These are phyloP conservation scores for Xylariales sp. DNA, from an alignment of 2,329 filamentous ascomycete genomes.

Conservation along the genomic window DNA sequence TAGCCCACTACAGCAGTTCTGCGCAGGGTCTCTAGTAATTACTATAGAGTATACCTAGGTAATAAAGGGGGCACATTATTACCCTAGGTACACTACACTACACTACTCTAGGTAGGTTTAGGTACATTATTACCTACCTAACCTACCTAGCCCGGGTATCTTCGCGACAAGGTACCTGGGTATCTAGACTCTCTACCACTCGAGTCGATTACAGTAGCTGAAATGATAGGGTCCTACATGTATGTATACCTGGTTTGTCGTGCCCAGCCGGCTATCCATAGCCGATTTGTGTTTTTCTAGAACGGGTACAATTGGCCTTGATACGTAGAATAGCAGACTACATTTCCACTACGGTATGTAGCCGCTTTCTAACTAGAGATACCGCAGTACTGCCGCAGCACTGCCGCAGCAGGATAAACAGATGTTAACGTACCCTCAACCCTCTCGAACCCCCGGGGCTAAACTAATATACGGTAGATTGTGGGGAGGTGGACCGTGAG, in stretches of 20 bases:
- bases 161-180: too few relatives aligned
- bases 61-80: slow-evolving; percentile 19
- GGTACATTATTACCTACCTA: too few relatives aligned
- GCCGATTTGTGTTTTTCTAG: background rate
- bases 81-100: slow-evolving; percentile 1
- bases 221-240: too few relatives aligned
- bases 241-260: too few relatives aligned
- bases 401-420: background rate
- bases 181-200: too few relatives aligned
- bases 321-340: background rate
- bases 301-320: background rate
- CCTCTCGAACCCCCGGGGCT: slow-evolving; percentile 2
- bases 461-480: slow-evolving; percentile 24
- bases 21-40: slow-evolving; percentile 19
- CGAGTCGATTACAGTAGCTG: too few relatives aligned
- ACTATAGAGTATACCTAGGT: slow-evolving; percentile 12
- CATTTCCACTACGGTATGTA: slow-evolving; percentile 1
- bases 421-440: background rate
- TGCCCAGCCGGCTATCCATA: too few relatives aligned
- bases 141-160: too few relatives aligned
- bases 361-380: background rate
- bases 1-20: slow-evolving; percentile 37
- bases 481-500: slow-evolving; percentile 32
- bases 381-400: background rate
- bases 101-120: background rate